A percentile compares a stretch with the other conserved stretches of the same genome.
Evolutionary conservation across 257 asterid species (phyloP).

Genomic region (Voacanga thouarsii): DNA sequence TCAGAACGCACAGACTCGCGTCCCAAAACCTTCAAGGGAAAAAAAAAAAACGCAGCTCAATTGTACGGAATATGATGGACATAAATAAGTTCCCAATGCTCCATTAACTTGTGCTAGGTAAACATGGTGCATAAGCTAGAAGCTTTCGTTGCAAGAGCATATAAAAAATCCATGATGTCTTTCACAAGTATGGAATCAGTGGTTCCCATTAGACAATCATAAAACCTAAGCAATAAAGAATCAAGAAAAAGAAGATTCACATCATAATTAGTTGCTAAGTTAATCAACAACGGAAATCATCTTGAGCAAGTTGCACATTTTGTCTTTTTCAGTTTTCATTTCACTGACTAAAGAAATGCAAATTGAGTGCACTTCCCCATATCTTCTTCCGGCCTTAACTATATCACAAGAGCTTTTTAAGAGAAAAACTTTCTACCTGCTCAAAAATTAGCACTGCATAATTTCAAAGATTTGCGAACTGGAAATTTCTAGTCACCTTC

Average conservation of each 20-base stretch:
- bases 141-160: not conserved
- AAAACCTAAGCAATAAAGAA: not conserved
- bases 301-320: constrained; percentile 5
- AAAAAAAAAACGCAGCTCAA: not conserved
- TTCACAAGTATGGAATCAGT: not conserved
- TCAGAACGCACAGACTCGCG: constrained; percentile 31
- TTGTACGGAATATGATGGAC: not conserved
- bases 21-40: constrained; percentile 41
- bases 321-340: constrained; percentile 8
- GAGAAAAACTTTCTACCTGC: not conserved
- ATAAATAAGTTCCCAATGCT: not conserved
- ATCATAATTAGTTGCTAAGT: not conserved
- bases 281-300: not conserved
- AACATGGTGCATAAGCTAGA: not conserved
- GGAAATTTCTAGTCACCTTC: not conserved
- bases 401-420: not conserved
- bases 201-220: not conserved
- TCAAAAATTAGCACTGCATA: not conserved
- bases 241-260: not conserved
- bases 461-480: not conserved
- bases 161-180: not conserved
- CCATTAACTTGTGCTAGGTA: not conserved
- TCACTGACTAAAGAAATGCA: not conserved
- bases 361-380: not conserved
- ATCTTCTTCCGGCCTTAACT: not conserved